These are phyloP conservation scores for Adansonia madagascariensis DNA, from an alignment of 441 rosid species.

Conservation along the genomic window DNA sequence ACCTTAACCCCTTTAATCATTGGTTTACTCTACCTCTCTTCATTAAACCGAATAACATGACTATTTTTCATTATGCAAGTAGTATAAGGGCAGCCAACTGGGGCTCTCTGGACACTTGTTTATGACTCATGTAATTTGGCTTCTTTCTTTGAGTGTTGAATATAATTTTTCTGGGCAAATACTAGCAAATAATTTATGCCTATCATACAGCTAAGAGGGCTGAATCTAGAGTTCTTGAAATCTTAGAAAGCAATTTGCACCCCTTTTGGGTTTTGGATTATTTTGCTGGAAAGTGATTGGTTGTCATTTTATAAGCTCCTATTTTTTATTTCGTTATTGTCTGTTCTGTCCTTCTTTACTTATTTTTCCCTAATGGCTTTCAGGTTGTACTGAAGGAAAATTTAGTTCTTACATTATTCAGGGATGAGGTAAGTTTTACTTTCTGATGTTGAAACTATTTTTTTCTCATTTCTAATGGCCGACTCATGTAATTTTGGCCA, in stretches of 20 bases:
- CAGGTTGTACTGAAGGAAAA: conserved; percentile 98
- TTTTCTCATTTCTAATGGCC: conserved; percentile 36
- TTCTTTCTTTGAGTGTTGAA: neutral
- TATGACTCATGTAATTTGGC: conserved; percentile 4
- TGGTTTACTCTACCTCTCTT: conserved; percentile 8
- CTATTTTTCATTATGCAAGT: neutral
- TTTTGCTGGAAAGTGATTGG: neutral
- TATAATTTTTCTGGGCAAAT: conserved; percentile 1
- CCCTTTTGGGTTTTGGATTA: conserved; percentile 8
- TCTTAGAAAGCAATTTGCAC: conserved; percentile 12
- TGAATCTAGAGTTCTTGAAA: conserved; percentile 1
- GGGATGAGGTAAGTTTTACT: conserved; percentile 84
- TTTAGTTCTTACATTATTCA: conserved; percentile 78
- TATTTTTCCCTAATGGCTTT: conserved; percentile 32
- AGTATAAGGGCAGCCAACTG: neutral
- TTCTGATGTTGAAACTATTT: conserved; percentile 21
- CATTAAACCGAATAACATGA: neutral
- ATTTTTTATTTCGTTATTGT: neutral
- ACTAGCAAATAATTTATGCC: neutral
- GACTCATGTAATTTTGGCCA: conserved; percentile 35
- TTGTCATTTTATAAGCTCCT: neutral
- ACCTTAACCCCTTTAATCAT: neutral
- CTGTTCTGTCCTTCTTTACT: neutral
- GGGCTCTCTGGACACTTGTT: neutral
- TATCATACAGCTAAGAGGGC: neutral